These are phyloP conservation scores for Candida maris DNA, from an alignment of 805 yeast species.

Conservation along the genomic window DNA sequence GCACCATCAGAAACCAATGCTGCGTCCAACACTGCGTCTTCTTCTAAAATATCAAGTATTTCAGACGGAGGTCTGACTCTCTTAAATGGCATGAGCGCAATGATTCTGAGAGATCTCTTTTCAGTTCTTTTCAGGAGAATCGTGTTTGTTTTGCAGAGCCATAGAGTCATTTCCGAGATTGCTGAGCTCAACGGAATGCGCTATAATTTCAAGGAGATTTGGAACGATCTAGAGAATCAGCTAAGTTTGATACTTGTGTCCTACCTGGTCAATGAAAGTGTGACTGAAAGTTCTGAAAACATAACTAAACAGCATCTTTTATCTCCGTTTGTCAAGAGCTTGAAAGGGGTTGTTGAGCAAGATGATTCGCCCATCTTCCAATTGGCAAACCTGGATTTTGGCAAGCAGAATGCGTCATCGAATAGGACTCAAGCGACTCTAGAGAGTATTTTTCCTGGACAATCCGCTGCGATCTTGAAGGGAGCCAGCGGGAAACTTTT, in stretches of 20 bases:
- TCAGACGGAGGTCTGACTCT: constrained; percentile 17
- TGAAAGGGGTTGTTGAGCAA: constrained; percentile 19
- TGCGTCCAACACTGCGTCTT: constrained; percentile 7
- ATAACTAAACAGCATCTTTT: constrained; percentile 13
- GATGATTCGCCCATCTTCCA: constrained; percentile 32
- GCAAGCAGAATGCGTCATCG: constrained; percentile 27
- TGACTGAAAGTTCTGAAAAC: constrained; percentile 22
- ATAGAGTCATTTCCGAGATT: constrained; percentile 61
- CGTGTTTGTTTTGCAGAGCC: constrained; percentile 63
- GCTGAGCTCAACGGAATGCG: constrained; percentile 28
- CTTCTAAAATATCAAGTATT: constrained; percentile 8
- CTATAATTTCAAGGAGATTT: constrained; percentile 33
- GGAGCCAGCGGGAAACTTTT: constrained; percentile 37
- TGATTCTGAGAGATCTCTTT: constrained; percentile 65
- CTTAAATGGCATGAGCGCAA: constrained; percentile 28
- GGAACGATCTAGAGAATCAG: constrained; percentile 42
- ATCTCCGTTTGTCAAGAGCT: constrained; percentile 22
- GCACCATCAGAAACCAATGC: constrained; percentile 1
- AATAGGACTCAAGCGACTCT: constrained; percentile 41
- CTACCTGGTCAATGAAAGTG: constrained; percentile 35
- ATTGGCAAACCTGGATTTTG: constrained; percentile 30
- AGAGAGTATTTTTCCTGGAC: constrained; percentile 69
- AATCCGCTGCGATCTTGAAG: constrained; percentile 20
- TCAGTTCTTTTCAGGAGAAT: constrained; percentile 64
- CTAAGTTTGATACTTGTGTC: constrained; percentile 35